phyloP scores from a whole-genome alignment of 2,329 filamentous ascomycete species.

The Aureobasidium namibiae region DNA sequence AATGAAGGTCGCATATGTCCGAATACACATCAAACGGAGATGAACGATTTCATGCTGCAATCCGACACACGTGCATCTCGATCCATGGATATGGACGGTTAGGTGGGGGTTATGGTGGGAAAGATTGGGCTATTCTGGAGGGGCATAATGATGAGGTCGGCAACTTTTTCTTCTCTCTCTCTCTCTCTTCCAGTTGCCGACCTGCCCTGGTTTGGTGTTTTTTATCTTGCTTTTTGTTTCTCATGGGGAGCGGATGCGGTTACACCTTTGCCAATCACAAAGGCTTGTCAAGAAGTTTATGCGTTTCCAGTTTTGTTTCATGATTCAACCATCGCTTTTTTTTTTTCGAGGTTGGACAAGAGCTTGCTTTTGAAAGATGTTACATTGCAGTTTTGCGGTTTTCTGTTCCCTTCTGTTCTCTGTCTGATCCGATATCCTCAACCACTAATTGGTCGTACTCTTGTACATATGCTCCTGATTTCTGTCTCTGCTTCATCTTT shows the following conservation, averaged over 20 bases:
- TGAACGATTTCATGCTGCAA: neutral
- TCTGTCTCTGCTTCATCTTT: neutral
- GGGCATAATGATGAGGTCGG: constrained; percentile 10
- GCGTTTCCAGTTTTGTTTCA: neutral
- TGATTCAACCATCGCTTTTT: neutral
- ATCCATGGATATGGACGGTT: constrained; percentile 8
- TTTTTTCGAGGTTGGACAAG: neutral
- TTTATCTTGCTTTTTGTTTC: neutral
- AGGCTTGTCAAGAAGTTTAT: constrained; percentile 1
- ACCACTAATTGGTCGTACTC: neutral
- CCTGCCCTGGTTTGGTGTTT: constrained; percentile 9
- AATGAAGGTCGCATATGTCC: constrained; percentile 3
- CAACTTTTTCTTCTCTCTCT: neutral
- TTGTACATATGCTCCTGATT: constrained; percentile 6
- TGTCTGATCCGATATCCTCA: neutral
- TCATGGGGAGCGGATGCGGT: neutral
- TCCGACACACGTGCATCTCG: constrained; percentile 4
- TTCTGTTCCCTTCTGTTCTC: neutral
- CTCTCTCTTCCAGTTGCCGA: neutral
- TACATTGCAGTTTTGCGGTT: neutral
- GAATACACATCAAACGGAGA: neutral
- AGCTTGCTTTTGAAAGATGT: neutral
- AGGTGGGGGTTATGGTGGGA: neutral
- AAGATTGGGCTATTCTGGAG: neutral
- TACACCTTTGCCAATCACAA: neutral